phyloP scores from a whole-genome alignment of 2,329 filamentous ascomycete genomes.

The Stylonectria norvegica region DNA sequence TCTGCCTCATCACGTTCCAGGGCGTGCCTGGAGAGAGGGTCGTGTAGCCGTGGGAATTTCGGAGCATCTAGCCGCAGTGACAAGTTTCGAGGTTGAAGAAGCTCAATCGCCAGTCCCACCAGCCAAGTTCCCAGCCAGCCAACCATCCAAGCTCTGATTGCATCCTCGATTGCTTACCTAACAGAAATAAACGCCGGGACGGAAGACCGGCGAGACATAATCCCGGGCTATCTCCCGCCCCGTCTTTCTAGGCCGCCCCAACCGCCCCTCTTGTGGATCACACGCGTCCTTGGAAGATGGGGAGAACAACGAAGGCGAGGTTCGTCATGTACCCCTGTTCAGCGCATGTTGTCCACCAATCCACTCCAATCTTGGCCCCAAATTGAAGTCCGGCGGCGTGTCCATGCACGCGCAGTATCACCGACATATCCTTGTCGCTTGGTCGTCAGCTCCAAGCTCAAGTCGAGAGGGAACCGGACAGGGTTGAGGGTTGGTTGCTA shows the following conservation, averaged over 20 bases:
- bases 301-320: no score
- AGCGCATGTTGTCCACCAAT: background rate
- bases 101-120: background rate
- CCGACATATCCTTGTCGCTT: conserved; percentile 12
- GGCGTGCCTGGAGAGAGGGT: background rate
- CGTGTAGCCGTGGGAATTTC: background rate
- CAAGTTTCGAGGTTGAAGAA: background rate
- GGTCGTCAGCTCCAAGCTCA: conserved; percentile 20
- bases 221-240: no score
- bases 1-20: background rate
- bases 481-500: no score
- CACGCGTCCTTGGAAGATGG: no score
- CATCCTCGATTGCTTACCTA: no score
- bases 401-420: conserved; percentile 7
- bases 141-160: no score
- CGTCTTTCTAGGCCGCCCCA: no score
- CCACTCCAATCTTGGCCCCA: background rate
- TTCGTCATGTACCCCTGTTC: background rate
- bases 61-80: background rate
- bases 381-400: conserved; percentile 3
- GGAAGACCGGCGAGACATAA: no score
- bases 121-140: background rate
- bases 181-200: no score
- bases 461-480: no score
- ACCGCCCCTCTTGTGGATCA: no score